Conservation (phyloP, 176 grass and related monocot species). For the Oryza australiensis region DNA sequence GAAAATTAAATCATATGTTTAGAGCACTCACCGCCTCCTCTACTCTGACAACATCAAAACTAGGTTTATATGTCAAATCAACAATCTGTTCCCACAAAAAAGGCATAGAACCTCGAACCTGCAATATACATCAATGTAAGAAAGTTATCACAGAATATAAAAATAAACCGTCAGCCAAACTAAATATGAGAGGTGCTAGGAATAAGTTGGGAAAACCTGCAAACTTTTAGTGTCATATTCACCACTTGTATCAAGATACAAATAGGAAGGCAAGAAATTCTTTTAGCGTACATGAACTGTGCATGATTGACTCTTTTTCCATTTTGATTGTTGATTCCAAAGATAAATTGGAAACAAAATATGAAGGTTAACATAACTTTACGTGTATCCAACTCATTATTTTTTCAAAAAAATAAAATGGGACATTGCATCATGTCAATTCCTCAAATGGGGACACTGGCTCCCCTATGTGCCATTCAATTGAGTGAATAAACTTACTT, state of each 20-base stretch:
- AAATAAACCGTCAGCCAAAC: not conserved
- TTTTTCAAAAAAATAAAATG: not conserved
- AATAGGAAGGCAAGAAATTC: not conserved
- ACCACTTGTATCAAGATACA: not conserved
- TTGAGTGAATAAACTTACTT: constrained; percentile 56
- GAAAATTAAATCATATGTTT: not conserved
- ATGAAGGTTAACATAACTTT: not conserved
- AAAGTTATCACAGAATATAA: not conserved
- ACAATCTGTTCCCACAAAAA: constrained; percentile 95
- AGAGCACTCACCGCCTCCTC: constrained; percentile 65
- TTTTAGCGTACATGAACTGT: not conserved
- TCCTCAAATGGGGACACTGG: not conserved
- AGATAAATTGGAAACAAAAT: not conserved
- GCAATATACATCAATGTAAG: constrained; percentile 16
- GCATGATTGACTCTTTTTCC: not conserved
- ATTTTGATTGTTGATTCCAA: not conserved
- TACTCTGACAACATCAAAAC: constrained; percentile 71
- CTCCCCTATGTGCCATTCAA: not conserved
- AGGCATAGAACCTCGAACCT: constrained; percentile 91
- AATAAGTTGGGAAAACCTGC: not conserved
- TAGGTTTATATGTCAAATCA: constrained; percentile 92
- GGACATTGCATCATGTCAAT: not conserved
- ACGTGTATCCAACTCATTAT: not conserved
- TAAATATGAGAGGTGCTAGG: not conserved
- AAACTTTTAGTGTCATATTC: not conserved